Percentiles rank a stretch among this genome's conserved stretches.
phyloP scores from a whole-genome alignment of 169 alveolate species.

The Plasmodium billcollinsi region DNA sequence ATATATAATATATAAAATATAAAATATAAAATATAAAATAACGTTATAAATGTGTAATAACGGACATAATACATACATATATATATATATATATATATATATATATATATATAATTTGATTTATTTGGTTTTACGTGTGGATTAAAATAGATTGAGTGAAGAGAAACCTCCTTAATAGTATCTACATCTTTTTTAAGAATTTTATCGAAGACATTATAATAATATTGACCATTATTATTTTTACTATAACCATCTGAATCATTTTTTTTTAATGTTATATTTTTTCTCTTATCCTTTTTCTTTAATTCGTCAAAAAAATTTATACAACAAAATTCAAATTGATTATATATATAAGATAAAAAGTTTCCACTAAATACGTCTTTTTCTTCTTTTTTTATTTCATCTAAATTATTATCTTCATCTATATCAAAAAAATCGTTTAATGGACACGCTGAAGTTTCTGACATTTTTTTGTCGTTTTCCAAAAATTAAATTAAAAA shows the following conservation, averaged over 20 bases:
- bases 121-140: conserved; percentile 47
- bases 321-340: conserved; percentile 51
- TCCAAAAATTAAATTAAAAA: background rate
- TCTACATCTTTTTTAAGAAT: conserved; percentile 66
- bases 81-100: background rate
- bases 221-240: conserved; percentile 9
- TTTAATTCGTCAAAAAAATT: conserved; percentile 45
- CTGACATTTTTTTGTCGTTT: conserved; percentile 58
- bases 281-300: conserved; percentile 46
- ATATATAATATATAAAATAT: background rate
- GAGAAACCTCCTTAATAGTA: conserved; percentile 33
- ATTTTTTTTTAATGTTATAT: conserved; percentile 44
- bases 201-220: conserved; percentile 54
- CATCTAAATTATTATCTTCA: conserved; percentile 70
- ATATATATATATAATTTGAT: background rate
- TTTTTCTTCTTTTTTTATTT: conserved; percentile 33
- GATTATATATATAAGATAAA: conserved; percentile 56
- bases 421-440: conserved; percentile 69
- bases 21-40: background rate
- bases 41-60: background rate
- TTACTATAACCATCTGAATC: conserved; percentile 22
- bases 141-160: conserved; percentile 55
- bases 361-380: conserved; percentile 40
- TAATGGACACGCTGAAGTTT: conserved; percentile 69
- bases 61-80: background rate